These are phyloP conservation scores for Oryza nivara DNA, from an alignment of 176 grass and related monocot species.

Conservation along the genomic window DNA sequence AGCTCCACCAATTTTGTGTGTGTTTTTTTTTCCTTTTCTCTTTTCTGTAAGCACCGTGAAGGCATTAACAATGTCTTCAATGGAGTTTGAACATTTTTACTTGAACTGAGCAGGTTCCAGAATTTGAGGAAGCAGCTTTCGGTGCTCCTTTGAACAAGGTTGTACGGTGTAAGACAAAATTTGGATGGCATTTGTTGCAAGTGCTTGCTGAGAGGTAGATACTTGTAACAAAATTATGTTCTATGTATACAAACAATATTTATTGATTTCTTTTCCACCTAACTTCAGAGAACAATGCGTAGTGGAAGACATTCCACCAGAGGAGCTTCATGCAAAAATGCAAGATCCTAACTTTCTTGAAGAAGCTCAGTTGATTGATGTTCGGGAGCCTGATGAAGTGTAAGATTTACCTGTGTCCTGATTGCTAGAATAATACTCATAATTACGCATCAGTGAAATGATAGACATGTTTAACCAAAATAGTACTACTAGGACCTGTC, in stretches of 20 bases:
- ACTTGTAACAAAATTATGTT: neutral
- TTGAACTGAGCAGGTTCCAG: constrained; percentile 74
- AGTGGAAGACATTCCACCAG: constrained; percentile 84
- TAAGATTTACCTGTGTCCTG: constrained; percentile 45
- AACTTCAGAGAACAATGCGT: constrained; percentile 76
- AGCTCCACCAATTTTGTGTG: neutral
- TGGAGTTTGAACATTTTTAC: constrained; percentile 25
- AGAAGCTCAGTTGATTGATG: constrained; percentile 91
- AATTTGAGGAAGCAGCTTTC: constrained; percentile 97
- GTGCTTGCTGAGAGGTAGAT: constrained; percentile 97
- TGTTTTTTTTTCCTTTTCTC: neutral
- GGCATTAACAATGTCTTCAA: neutral
- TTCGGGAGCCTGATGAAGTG: constrained; percentile 98
- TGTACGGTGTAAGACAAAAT: constrained; percentile 93
- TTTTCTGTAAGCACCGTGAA: constrained; percentile 9
- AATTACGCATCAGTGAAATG: neutral
- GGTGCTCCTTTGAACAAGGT: constrained; percentile 92
- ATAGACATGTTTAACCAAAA: neutral
- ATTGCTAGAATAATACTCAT: neutral
- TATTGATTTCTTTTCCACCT: constrained; percentile 24
- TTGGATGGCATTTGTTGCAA: constrained; percentile 99
- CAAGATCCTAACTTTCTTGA: constrained; percentile 86
- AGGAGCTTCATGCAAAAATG: constrained; percentile 83
- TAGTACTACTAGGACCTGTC: constrained; percentile 7
- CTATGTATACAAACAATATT: neutral